Base-by-base conservation (phyloP, 73 alveolate species). In the Paramecium caudatum region DNA sequence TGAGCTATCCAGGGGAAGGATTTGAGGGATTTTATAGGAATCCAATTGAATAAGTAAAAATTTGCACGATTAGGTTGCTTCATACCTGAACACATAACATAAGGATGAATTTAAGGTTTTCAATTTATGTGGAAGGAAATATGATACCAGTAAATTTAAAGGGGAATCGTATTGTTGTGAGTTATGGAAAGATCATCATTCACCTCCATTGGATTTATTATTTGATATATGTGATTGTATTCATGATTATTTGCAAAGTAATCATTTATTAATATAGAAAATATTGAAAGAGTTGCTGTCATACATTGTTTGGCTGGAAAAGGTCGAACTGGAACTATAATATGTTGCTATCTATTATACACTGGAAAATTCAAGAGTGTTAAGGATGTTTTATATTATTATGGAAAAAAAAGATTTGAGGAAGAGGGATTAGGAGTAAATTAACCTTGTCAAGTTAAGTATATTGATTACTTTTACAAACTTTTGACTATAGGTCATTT, bases 1-100 rank as follows among this genome's bases (percentile, higher is more conserved):
- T 96, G 99, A 94, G 98, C 12, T 95, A 91, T 68, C 99, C 99
- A 32, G 97, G 97, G 15, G 93, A 92, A 49, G 98, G 99, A 0
- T 91, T 96, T 15, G 97, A 91, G 63, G 92, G 69, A 16, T 43
- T 81, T 15, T 91, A 90, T 90, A 23, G 95, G 36, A 90, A 91
- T 74, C 81, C 90, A 36, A 90, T 91, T 0, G 94, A 90, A 25
- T 81, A 90, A 74, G 95, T 91, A 13, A 32, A 48, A 34, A 21
- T 17, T 12, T 9, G 4, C 47, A 16, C 33, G 12, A 63, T 70
- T 43, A 85, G 92, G 92, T 85, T 41, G 82, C 92, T 61, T 82
- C 91, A 30, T 93, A 95, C 91, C 80, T 97, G 41, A 95, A 91
- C 13, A 95, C 91, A 65, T 87, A 94, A 47, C 99, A 97, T 93